phyloP scores from a whole-genome alignment of 345 rosid genomes.

The Ceriops zippeliana region DNA sequence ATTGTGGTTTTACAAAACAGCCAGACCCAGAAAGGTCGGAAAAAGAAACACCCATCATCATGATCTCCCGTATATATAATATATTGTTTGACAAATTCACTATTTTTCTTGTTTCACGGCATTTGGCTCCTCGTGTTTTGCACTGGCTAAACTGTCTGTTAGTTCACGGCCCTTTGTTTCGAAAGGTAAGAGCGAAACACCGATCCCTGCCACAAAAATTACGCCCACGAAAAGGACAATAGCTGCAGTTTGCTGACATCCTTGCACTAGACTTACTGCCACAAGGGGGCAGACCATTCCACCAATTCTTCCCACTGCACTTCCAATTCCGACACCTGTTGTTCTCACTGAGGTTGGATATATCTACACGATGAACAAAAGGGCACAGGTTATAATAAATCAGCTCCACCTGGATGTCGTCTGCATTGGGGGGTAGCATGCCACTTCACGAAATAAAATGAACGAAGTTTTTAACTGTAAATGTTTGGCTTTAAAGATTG shows the following conservation, averaged over 20 bases:
- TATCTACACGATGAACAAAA: slow-evolving; percentile 35
- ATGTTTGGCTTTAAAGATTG: background rate
- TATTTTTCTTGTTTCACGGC: background rate
- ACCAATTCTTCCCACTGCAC: slow-evolving; percentile 87
- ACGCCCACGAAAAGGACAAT: slow-evolving; percentile 59
- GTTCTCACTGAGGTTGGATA: slow-evolving; percentile 90
- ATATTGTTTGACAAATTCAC: background rate
- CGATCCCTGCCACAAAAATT: slow-evolving; percentile 55
- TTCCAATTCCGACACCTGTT: slow-evolving; percentile 83
- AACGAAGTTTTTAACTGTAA: background rate
- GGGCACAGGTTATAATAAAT: background rate
- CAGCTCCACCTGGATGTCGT: background rate
- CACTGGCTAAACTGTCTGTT: slow-evolving; percentile 39
- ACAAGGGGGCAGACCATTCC: slow-evolving; percentile 88
- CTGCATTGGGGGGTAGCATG: background rate
- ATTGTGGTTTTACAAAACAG: no score
- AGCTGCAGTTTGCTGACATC: slow-evolving; percentile 72
- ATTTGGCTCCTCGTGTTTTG: slow-evolving; percentile 11
- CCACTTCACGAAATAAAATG: slow-evolving; percentile 1
- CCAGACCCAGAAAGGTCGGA: no score
- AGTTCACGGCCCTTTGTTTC: slow-evolving; percentile 81
- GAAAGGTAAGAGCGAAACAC: slow-evolving; percentile 64
- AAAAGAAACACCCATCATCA: no score
- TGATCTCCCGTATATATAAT: background rate
- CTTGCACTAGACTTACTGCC: slow-evolving; percentile 75